phyloP scores from a whole-genome alignment of 805 yeast genomes.

The Pichia thaimueangensis region DNA sequence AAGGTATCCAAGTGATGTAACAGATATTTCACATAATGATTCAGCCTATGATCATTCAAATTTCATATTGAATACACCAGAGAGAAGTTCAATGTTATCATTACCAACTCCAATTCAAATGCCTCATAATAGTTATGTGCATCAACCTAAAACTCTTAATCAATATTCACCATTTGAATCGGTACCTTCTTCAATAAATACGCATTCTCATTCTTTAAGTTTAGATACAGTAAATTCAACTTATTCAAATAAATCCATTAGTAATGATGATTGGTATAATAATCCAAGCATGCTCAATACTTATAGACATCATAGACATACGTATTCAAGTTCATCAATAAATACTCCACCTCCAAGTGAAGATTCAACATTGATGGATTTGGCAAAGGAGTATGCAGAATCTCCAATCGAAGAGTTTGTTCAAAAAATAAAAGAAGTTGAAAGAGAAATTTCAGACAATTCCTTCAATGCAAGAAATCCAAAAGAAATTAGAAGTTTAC shows the following conservation, averaged over 20 bases:
- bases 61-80: constrained; percentile 14
- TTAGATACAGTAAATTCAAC: constrained; percentile 4
- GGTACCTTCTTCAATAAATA: constrained; percentile 1
- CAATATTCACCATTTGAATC: constrained; percentile 8
- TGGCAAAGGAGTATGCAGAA: constrained; percentile 1
- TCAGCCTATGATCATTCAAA: constrained; percentile 1
- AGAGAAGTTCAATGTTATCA: constrained; percentile 2
- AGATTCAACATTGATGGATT: constrained; percentile 1
- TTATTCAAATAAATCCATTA: constrained; percentile 6
- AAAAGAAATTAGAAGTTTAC: constrained; percentile 18
- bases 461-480: constrained; percentile 3
- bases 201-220: constrained; percentile 6
- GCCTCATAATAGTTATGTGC: constrained; percentile 4
- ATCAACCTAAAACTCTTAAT: not conserved
- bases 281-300: no score
- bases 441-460: not conserved
- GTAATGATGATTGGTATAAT: constrained; percentile 3
- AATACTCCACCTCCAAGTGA: constrained; percentile 1
- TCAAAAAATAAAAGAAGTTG: constrained; percentile 1
- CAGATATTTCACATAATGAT: constrained; percentile 1
- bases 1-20: constrained; percentile 33
- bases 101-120: constrained; percentile 3
- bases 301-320: constrained; percentile 4
- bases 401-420: constrained; percentile 2
- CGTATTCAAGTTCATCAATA: not conserved